These are phyloP conservation scores for Amanita phalloides DNA, from an alignment of 768 basidiomycete genomes.

Conservation along the genomic window DNA sequence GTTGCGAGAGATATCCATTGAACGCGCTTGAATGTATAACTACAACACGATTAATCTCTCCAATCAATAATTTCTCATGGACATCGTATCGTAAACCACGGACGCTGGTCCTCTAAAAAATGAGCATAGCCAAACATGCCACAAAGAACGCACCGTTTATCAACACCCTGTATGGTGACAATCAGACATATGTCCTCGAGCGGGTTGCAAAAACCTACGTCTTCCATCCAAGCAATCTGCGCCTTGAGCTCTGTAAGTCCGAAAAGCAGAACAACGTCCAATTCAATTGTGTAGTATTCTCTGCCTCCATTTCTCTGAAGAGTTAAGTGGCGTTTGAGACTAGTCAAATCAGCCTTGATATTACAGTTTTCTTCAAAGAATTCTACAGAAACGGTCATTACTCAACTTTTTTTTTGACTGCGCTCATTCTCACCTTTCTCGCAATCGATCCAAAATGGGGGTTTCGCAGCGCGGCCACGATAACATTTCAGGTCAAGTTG, in stretches of 20 bases:
- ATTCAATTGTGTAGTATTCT: constrained; percentile 16
- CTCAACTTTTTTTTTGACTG: too few relatives aligned
- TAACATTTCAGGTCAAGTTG: constrained; percentile 9
- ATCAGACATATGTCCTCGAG: neutral
- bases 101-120: neutral
- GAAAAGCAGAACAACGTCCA: constrained; percentile 29
- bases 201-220: constrained; percentile 12
- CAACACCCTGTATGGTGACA: constrained; percentile 9
- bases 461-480: constrained; percentile 7
- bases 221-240: constrained; percentile 32
- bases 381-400: constrained; percentile 12
- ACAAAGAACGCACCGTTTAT: constrained; percentile 9
- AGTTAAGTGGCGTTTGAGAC: neutral
- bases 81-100: neutral
- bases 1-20: too few relatives aligned
- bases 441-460: constrained; percentile 13
- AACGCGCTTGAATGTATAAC: too few relatives aligned
- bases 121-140: neutral
- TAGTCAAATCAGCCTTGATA: constrained; percentile 12
- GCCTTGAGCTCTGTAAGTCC: constrained; percentile 37
- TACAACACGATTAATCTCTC: neutral
- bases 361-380: constrained; percentile 21
- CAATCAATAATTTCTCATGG: neutral
- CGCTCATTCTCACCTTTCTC: constrained; percentile 8
- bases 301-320: neutral